These are phyloP conservation scores for Rhodotorula graminis DNA, from an alignment of 768 basidiomycete genomes.

Conservation along the genomic window DNA sequence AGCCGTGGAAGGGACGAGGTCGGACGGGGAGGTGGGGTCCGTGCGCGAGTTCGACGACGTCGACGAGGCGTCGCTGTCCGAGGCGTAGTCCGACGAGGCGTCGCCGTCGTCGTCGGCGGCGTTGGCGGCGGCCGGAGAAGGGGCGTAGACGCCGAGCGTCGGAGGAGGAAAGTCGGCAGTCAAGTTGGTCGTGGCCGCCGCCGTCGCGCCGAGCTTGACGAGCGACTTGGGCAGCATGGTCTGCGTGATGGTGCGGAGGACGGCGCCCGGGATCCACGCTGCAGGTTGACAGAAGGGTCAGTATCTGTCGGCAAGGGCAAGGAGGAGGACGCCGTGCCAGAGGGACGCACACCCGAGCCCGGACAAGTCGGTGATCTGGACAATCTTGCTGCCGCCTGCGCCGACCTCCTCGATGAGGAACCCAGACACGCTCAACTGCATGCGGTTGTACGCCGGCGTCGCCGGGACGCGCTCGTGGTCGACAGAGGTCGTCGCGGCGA, in stretches of 20 bases:
- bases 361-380: slow-evolving; percentile 40
- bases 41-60: not conserved
- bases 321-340: not conserved
- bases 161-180: slow-evolving; percentile 37
- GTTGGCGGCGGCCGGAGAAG: not conserved
- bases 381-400: slow-evolving; percentile 25
- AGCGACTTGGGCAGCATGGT: slow-evolving; percentile 41
- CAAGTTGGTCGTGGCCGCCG: not conserved
- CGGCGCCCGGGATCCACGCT: slow-evolving; percentile 37
- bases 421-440: slow-evolving; percentile 37
- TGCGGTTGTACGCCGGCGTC: slow-evolving; percentile 36
- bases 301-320: not conserved
- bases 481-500: slow-evolving; percentile 33
- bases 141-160: slow-evolving; percentile 16
- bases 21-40: not conserved
- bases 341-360: slow-evolving; percentile 36
- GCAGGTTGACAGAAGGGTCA: not conserved
- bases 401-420: slow-evolving; percentile 39
- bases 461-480: slow-evolving; percentile 23
- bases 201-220: slow-evolving; percentile 36
- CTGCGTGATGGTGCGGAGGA: slow-evolving; percentile 36
- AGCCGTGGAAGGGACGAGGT: no score
- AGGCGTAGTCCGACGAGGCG: not conserved
- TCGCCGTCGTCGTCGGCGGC: not conserved
- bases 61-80: not conserved